These are phyloP conservation scores for Amaranthus palmeri DNA, from an alignment of 148 eudicot genomes.

Conservation along the genomic window DNA sequence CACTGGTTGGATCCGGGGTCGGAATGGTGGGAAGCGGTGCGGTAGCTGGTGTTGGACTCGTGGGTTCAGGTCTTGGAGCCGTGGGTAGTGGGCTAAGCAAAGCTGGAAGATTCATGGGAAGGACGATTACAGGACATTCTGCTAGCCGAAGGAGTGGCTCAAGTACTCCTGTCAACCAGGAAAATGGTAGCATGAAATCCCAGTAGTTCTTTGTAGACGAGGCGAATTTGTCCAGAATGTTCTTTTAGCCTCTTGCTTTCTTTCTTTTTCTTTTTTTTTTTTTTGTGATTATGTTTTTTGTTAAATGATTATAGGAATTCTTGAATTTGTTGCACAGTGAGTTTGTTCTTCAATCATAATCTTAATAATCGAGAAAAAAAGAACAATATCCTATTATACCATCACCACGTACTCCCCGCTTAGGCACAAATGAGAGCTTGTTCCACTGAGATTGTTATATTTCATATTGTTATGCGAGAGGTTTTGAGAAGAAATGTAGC, in stretches of 20 bases:
- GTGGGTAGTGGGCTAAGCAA: conserved; percentile 73
- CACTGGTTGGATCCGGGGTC: conserved; percentile 56
- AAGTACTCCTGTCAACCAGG: conserved; percentile 53
- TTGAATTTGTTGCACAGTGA: conserved; percentile 12
- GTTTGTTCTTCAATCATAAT: neutral
- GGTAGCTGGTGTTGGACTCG: conserved; percentile 63
- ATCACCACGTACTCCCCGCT: too few relatives aligned
- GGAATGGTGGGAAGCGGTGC: conserved; percentile 70
- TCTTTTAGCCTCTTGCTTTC: neutral
- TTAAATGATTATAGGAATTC: neutral
- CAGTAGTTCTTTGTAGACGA: conserved; percentile 7
- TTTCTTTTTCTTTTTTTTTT: neutral
- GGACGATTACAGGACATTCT: conserved; percentile 66
- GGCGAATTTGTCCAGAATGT: conserved; percentile 14
- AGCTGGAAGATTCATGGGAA: conserved; percentile 90
- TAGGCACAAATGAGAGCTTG: too few relatives aligned
- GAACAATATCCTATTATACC: too few relatives aligned
- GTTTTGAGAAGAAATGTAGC: too few relatives aligned
- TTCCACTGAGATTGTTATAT: too few relatives aligned
- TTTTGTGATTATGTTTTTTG: neutral
- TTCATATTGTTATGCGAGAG: too few relatives aligned
- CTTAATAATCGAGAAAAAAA: too few relatives aligned
- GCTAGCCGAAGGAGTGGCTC: conserved; percentile 49
- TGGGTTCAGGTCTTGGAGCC: conserved; percentile 70
- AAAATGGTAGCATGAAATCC: conserved; percentile 61